These are phyloP conservation scores for Claviceps humidiphila DNA, from an alignment of 2,329 filamentous ascomycete species.

Conservation along the genomic window DNA sequence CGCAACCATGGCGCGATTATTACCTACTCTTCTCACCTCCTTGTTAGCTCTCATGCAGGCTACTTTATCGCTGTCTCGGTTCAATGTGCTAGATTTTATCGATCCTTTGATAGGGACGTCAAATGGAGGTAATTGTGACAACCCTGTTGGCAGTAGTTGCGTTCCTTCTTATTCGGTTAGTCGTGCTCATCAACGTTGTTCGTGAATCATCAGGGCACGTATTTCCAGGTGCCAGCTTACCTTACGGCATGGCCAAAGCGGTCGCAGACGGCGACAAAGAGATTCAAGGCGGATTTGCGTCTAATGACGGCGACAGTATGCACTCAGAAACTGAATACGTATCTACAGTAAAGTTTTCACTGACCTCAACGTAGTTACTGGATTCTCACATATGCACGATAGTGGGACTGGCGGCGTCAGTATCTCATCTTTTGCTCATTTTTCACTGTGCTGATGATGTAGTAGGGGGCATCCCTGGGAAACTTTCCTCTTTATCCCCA, in stretches of 20 bases:
- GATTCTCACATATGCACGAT: slow-evolving; percentile 19
- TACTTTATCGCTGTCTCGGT: neutral
- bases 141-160: too few relatives aligned
- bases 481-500: slow-evolving; percentile 41
- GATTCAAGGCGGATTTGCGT: slow-evolving; percentile 14
- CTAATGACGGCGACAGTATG: slow-evolving; percentile 13
- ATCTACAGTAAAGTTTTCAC: neutral
- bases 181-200: neutral
- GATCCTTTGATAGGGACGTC: slow-evolving; percentile 16
- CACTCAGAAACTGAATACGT: neutral
- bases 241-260: slow-evolving; percentile 18
- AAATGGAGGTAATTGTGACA: slow-evolving; percentile 11
- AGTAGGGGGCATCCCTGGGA: slow-evolving; percentile 29
- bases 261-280: slow-evolving; percentile 16
- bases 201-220: slow-evolving; percentile 11
- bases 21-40: neutral
- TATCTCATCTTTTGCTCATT: neutral
- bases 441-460: neutral
- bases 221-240: slow-evolving; percentile 16
- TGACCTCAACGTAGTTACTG: slow-evolving; percentile 12
- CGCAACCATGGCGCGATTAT: neutral
- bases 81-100: slow-evolving; percentile 12
- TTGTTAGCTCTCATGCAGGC: neutral
- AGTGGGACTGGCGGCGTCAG: slow-evolving; percentile 20
- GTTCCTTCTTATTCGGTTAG: neutral